Conservation (phyloP, 2,329 filamentous ascomycete species). For the Chalara sp. region DNA sequence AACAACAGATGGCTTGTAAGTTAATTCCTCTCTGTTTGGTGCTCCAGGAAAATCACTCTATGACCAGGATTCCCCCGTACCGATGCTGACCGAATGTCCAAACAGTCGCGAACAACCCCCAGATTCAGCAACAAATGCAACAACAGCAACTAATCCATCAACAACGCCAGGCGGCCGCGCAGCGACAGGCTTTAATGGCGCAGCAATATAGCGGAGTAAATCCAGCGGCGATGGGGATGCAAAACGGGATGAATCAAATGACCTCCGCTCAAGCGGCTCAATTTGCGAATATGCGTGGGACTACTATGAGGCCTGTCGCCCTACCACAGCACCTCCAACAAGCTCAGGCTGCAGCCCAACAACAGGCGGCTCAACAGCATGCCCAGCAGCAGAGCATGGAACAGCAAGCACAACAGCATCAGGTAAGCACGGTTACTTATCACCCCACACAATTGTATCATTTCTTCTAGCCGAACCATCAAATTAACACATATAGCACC, state of each 20-base stretch:
- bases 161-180: slow-evolving; percentile 28
- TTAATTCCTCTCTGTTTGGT: slow-evolving; percentile 3
- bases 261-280: slow-evolving; percentile 47
- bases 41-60: too few species aligned
- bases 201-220: slow-evolving; percentile 46
- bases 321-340: slow-evolving; percentile 38
- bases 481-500: slow-evolving; percentile 14
- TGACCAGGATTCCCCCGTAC: too few species aligned
- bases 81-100: slow-evolving; percentile 12
- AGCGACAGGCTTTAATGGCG: slow-evolving; percentile 45
- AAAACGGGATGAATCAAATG: slow-evolving; percentile 43
- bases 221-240: slow-evolving; percentile 46
- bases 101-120: slow-evolving; percentile 28
- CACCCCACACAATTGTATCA: background rate
- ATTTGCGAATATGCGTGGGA: slow-evolving; percentile 41
- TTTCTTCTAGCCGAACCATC: slow-evolving; percentile 8
- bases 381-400: slow-evolving; percentile 1
- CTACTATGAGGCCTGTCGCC: slow-evolving; percentile 36
- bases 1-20: slow-evolving; percentile 20
- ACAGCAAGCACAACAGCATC: background rate
- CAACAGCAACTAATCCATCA: slow-evolving; percentile 51
- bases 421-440: slow-evolving; percentile 1
- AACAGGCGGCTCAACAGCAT: slow-evolving; percentile 14
- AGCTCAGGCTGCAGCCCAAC: slow-evolving; percentile 30
- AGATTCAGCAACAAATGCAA: slow-evolving; percentile 40